These are phyloP conservation scores for Fusarium pininemorale DNA, from an alignment of 2,329 filamentous ascomycete species.

Conservation along the genomic window DNA sequence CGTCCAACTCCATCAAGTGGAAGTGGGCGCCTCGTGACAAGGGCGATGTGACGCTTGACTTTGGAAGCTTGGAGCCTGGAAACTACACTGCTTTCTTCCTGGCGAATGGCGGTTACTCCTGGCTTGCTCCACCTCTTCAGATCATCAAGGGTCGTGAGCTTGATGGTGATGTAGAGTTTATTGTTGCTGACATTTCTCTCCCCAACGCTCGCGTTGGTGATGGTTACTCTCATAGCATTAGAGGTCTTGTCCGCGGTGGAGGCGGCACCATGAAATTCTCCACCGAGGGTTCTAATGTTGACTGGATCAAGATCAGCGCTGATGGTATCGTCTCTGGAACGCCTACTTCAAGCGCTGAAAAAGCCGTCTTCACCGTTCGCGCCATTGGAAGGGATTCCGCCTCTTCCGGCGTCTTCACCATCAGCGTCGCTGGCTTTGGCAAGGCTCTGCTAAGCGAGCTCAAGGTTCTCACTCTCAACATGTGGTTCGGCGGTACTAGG, in stretches of 20 bases:
- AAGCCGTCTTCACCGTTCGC: constrained; percentile 40
- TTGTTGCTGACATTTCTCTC: constrained; percentile 43
- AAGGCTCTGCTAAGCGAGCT: constrained; percentile 47
- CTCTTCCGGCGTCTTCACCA: constrained; percentile 42
- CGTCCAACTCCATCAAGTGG: constrained; percentile 46
- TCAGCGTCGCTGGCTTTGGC: constrained; percentile 44
- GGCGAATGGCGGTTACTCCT: constrained; percentile 48
- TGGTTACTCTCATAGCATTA: constrained; percentile 44
- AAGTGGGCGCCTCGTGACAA: constrained; percentile 42
- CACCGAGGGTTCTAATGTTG: constrained; percentile 32
- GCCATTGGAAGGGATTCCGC: constrained; percentile 42
- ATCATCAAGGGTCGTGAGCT: constrained; percentile 38
- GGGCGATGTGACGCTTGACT: constrained; percentile 43
- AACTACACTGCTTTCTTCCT: constrained; percentile 51
- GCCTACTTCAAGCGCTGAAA: constrained; percentile 34
- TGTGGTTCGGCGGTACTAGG: constrained; percentile 51
- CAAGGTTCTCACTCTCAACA: constrained; percentile 51
- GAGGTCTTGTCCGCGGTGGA: constrained; percentile 46
- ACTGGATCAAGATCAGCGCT: constrained; percentile 47
- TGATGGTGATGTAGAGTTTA: constrained; percentile 42
- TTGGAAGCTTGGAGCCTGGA: constrained; percentile 40
- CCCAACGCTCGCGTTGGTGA: constrained; percentile 51
- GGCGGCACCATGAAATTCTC: constrained; percentile 42
- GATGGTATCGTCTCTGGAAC: constrained; percentile 50
- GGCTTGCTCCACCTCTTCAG: constrained; percentile 47